Evolutionary conservation across 805 yeast genomes (phyloP), one percentile per base, ranked within the genome.

Genomic region (Teunomyces lycoperdinae): DNA sequence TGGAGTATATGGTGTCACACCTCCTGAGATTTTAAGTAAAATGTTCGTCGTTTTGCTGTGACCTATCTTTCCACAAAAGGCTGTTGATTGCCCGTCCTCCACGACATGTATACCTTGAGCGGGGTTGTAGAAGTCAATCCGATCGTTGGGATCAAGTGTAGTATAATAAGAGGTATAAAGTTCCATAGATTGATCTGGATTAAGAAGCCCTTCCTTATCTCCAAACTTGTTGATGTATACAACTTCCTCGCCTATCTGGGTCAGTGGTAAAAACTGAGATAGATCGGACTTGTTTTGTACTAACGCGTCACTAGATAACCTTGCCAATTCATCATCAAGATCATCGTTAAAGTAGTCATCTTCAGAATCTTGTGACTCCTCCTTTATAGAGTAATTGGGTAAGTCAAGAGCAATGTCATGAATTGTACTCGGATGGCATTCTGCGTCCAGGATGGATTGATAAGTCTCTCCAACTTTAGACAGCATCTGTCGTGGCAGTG

Each of bases 131-230:
- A 40, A 39, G 3, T 20, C 9, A 11, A 28, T 16, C 11, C 7
- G 29, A 3, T 58, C 58, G 6, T 48, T 44, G 1, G 59, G 60
- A 20, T 58, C 62, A 6, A 60, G 38, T 0, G 67, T 57, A 2
- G 61, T 55, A 47, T 59, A 71, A 46, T 73, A 69, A 38, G 67
- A 63, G 29, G 76, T 64, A 56, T 73, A 76, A 17, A 78, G 67
- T 28, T 73, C 76, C 39, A 61, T 53, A 44, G 64, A 64, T 43
- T 77, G 68, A 6, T 62, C 61, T 3, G 69, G 58, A 2, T 64
- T 61, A 42, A 78, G 63, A n/a, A 69, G 60, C 0, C 81, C 83
- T 13, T 68, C 78, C 4, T 51, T 49, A 0, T 54, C 49, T 9
- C 47, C 47, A 48, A 68, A 67, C 7, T 41, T 20, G 43, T 50